Base-by-base conservation (phyloP, 225 moss, liverwort and hornwort genomes). In the Pleurozium schreberi region DNA sequence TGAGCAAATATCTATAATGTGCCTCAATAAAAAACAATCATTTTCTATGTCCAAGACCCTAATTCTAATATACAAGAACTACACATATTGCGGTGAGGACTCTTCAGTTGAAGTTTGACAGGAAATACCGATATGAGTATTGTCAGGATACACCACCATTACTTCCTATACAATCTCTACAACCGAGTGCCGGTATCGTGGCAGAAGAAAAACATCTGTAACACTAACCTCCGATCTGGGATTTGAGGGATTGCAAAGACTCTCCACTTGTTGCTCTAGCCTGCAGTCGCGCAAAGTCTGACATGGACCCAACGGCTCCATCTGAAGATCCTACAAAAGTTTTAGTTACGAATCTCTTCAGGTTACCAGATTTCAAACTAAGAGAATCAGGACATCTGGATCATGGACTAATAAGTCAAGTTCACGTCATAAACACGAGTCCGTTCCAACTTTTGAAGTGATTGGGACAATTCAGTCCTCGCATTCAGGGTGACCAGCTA, bases 251-350 rank as follows among this genome's bases (percentile, higher is more conserved):
- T 28, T 85, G 92, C 85, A 90, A 81, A 28, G 88, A 86, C 78
- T 93, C 90, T 76, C 93, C 93, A 82, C 84, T 90, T 64, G 93
- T 87, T 63, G 90, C 90, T 87, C 91, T 88, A 75, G 91, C 90
- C 84, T 91, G 89, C 66, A 90, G 84, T 75, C 90, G 88, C 63
- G 90, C 93, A 89, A 93, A 91, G 81, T 90, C 93, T 86, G 89
- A 88, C 91, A 93, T 90, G 61, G 90, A 90, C 68, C 91, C 91
- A 49, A 84, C 88, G 71, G 88, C 84, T 86, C 93, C 91, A 87
- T 90, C 84, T 88, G 91, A 84, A 87, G 84, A 86, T 75, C 87
- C 85, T 88, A 85, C 86, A 91, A 77, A 91, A 75, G 38, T 36
- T 88, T 43, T 82, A 86, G 68, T 81, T 89, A 50, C 68, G 71